These are phyloP conservation scores for Elongisporangium anandrum DNA, from an alignment of 352 stramenopile genomes.

Conservation along the genomic window DNA sequence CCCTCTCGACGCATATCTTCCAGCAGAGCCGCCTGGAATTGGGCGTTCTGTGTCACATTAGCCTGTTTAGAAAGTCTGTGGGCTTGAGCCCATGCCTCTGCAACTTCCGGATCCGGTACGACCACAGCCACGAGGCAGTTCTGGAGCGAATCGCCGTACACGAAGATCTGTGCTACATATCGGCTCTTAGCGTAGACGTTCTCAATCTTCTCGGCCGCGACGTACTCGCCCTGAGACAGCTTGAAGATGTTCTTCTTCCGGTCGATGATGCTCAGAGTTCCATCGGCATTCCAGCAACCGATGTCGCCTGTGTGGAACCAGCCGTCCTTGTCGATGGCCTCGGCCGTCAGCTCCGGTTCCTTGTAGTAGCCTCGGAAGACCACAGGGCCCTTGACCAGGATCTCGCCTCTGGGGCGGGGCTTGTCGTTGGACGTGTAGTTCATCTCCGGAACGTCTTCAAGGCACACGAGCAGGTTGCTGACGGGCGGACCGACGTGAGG, in stretches of 20 bases:
- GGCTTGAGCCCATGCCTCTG: constrained; percentile 44
- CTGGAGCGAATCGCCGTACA: constrained; percentile 96
- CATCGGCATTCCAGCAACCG: constrained; percentile 93
- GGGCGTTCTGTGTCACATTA: constrained; percentile 26
- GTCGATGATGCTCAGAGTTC: constrained; percentile 89
- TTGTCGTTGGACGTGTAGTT: constrained; percentile 89
- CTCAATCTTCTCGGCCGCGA: constrained; percentile 97
- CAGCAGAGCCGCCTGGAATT: constrained; percentile 62
- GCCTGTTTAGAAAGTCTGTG: constrained; percentile 28
- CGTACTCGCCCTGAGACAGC: constrained; percentile 94
- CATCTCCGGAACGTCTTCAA: constrained; percentile 97
- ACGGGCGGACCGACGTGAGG: constrained; percentile 92
- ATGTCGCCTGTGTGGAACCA: constrained; percentile 98
- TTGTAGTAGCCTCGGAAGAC: constrained; percentile 95
- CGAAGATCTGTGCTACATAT: constrained; percentile 94
- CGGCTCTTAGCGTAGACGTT: constrained; percentile 90
- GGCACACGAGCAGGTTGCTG: constrained; percentile 85
- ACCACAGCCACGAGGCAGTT: constrained; percentile 93
- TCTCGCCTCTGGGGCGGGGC: constrained; percentile 57
- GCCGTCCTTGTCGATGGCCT: constrained; percentile 90
- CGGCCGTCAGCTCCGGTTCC: constrained; percentile 88
- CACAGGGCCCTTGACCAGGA: constrained; percentile 67
- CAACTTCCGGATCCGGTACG: constrained; percentile 73
- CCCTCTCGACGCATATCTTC: constrained; percentile 56
- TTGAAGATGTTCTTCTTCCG: constrained; percentile 96